A percentile compares a stretch with the other conserved stretches of the same genome.
Conservation (phyloP, 768 basidiomycete genomes). For the Ramaria rubella region DNA sequence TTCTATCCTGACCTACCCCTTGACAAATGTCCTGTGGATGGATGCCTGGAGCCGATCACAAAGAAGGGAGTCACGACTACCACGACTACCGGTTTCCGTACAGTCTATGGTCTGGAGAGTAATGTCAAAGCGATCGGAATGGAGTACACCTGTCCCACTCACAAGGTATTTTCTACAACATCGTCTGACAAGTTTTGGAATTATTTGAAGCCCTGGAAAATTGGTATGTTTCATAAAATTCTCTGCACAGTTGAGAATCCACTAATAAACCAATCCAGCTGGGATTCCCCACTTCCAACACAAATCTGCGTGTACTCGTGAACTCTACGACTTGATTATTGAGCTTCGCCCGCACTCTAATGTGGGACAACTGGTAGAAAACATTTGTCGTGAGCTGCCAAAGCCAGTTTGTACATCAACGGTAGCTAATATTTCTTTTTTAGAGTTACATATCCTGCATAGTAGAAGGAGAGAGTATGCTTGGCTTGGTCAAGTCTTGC, state of each 20-base stretch:
- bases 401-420: background rate
- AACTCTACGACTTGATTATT: background rate
- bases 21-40: too few species aligned
- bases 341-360: background rate
- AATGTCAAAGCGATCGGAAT: constrained; percentile 1
- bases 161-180: background rate
- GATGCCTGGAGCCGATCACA: background rate
- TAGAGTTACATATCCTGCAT: background rate
- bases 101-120: background rate
- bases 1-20: background rate
- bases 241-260: background rate
- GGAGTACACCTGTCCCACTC: background rate
- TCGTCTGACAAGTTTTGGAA: constrained; percentile 5
- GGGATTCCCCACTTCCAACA: background rate
- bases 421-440: background rate
- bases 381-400: background rate
- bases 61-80: background rate
- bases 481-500: background rate
- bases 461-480: background rate
- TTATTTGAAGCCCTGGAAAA: background rate
- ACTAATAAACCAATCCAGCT: background rate
- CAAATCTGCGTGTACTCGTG: background rate
- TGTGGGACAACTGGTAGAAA: background rate
- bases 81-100: background rate
- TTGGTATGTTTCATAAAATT: background rate